These are phyloP conservation scores for Salix udensis DNA, from an alignment of 345 rosid genomes.

Conservation along the genomic window DNA sequence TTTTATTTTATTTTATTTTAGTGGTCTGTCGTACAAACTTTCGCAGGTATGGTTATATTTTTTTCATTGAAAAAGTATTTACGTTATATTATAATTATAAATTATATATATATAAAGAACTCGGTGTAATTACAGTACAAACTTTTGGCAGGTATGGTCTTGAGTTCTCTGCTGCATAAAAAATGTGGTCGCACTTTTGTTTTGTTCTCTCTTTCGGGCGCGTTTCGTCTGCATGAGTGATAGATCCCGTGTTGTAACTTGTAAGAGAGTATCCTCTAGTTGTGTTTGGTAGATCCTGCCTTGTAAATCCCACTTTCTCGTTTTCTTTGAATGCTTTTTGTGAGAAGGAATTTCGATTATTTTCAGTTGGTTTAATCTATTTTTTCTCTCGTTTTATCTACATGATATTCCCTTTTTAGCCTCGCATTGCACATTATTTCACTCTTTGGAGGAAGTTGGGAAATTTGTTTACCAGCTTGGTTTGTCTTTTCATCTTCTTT, in stretches of 20 bases:
- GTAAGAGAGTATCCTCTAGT: conserved; percentile 12
- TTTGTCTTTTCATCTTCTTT: conserved; percentile 8
- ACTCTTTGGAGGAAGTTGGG: background rate
- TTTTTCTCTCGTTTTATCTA: background rate
- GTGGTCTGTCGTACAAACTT: no score
- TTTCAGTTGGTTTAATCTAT: background rate
- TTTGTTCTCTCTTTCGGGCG: background rate
- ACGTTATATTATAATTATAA: no score
- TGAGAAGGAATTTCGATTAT: background rate
- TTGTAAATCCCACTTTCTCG: background rate
- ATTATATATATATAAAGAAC: no score
- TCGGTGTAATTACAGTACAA: no score
- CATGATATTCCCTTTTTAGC: background rate
- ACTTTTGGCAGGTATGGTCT: background rate
- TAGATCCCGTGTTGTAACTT: background rate
- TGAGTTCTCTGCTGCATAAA: background rate
- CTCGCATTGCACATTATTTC: background rate
- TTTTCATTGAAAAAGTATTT: no score
- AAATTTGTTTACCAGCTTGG: background rate
- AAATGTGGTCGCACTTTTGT: background rate
- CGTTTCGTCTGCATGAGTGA: background rate
- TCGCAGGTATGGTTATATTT: no score
- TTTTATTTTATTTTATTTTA: no score
- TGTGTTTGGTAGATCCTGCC: conserved; percentile 21
- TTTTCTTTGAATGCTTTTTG: background rate